Evolutionary conservation across 2,329 filamentous ascomycete genomes (phyloP).

Genomic region (Macrophomina pseudophaseolina): DNA sequence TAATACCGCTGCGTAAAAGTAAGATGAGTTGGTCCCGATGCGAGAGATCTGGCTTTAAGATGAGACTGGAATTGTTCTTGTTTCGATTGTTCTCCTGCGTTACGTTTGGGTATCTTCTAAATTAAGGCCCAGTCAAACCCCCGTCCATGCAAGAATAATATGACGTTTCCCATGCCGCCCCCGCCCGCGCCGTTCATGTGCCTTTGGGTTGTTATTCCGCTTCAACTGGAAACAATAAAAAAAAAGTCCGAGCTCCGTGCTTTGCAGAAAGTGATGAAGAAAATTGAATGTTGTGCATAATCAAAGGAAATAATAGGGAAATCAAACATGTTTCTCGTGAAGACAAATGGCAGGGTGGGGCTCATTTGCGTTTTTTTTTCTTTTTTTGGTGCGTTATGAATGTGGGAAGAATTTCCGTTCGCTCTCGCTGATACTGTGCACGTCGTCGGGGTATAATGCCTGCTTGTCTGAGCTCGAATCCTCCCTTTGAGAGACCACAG

Average conservation of each 20-base stretch:
- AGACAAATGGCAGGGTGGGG: background rate
- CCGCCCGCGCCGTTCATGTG: background rate
- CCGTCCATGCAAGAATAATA: background rate
- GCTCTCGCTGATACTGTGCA: slow-evolving; percentile 19
- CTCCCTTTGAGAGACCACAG: slow-evolving; percentile 12
- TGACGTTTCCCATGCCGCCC: background rate
- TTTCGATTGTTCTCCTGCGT: background rate
- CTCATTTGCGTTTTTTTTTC: no score
- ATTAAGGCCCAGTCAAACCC: background rate
- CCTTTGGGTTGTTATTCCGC: background rate
- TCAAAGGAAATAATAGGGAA: background rate
- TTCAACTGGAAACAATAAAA: background rate
- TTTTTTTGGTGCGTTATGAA: background rate
- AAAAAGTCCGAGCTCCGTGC: background rate
- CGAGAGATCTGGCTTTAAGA: background rate
- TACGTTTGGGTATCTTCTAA: slow-evolving; percentile 9
- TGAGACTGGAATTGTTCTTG: background rate
- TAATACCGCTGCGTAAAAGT: no score
- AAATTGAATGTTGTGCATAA: background rate
- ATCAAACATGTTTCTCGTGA: background rate
- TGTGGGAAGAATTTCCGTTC: slow-evolving; percentile 14
- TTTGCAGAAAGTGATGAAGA: background rate
- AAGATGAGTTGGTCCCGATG: background rate
- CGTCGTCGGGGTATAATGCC: background rate
- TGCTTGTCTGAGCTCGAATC: slow-evolving; percentile 7